phyloP scores from a whole-genome alignment of 108 stramenopile genomes.

The Cyclotella sp. region DNA sequence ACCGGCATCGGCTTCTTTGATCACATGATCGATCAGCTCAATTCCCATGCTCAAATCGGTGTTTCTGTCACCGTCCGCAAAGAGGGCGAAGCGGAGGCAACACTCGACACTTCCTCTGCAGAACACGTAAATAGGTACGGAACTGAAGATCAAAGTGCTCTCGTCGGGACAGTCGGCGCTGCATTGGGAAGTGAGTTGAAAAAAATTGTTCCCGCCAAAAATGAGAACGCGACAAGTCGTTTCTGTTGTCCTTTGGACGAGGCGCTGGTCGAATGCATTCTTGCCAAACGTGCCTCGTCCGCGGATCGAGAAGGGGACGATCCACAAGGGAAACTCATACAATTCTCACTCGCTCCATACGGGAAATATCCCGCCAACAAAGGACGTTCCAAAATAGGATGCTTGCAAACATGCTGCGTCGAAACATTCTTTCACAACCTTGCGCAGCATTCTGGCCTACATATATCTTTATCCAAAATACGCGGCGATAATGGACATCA shows the following conservation, averaged over 20 bases:
- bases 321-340: slow-evolving; percentile 23
- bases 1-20: slow-evolving; percentile 89
- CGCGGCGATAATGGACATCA: slow-evolving; percentile 89
- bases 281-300: slow-evolving; percentile 30
- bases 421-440: slow-evolving; percentile 64
- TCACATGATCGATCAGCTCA: slow-evolving; percentile 91
- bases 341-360: slow-evolving; percentile 71
- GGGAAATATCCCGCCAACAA: slow-evolving; percentile 72
- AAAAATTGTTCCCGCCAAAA: slow-evolving; percentile 8
- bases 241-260: slow-evolving; percentile 92
- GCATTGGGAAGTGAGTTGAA: slow-evolving; percentile 63
- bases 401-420: slow-evolving; percentile 55
- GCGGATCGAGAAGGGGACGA: background rate
- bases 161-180: slow-evolving; percentile 60
- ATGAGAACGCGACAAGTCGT: slow-evolving; percentile 22
- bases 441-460: slow-evolving; percentile 57
- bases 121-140: slow-evolving; percentile 62
- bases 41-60: slow-evolving; percentile 89
- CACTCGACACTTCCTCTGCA: slow-evolving; percentile 8
- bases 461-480: slow-evolving; percentile 63
- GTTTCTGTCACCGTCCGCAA: slow-evolving; percentile 57
- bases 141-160: slow-evolving; percentile 51
- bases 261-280: slow-evolving; percentile 74
- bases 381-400: slow-evolving; percentile 74
- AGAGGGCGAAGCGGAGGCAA: background rate